These are phyloP conservation scores for Astrocystis sublimbata DNA, from an alignment of 495 filamentous ascomycete species.

Conservation along the genomic window DNA sequence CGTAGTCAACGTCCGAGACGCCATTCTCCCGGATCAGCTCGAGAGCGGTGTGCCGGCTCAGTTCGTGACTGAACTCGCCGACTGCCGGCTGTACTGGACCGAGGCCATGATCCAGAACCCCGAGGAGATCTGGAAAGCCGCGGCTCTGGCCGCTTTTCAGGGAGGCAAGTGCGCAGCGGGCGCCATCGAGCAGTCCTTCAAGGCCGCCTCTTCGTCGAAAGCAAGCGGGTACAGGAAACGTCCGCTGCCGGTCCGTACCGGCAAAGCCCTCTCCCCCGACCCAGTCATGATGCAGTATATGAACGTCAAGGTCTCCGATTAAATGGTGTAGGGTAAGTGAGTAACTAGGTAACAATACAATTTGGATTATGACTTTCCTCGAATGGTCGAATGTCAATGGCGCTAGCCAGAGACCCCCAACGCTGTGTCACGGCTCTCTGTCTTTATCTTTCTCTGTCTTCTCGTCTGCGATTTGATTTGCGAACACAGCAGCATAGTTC, in stretches of 20 bases:
- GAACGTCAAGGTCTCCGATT: conserved; percentile 11
- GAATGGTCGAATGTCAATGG: not conserved
- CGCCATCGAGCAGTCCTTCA: conserved; percentile 10
- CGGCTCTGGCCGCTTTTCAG: conserved; percentile 17
- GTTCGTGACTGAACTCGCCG: conserved; percentile 45
- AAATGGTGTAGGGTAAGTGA: not conserved
- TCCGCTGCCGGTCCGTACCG: conserved; percentile 2
- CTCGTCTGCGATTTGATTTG: no score
- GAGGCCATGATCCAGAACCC: conserved; percentile 39
- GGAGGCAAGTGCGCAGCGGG: conserved; percentile 18
- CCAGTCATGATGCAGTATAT: conserved; percentile 10
- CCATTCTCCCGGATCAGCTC: conserved; percentile 9
- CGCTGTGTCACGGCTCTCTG: no score
- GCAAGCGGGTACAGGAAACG: conserved; percentile 2
- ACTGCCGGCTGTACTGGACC: conserved; percentile 50
- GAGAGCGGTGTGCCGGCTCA: conserved; percentile 36
- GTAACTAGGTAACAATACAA: not conserved
- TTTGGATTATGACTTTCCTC: not conserved
- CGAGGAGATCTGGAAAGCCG: conserved; percentile 42
- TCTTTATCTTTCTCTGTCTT: no score
- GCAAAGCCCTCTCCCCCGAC: not conserved
- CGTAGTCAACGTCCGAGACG: conserved; percentile 13
- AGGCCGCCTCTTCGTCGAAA: not conserved
- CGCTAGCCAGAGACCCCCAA: no score
- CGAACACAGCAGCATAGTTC: no score